A percentile compares a stretch with the other conserved stretches of the same genome.
Evolutionary conservation across 495 filamentous ascomycete genomes (phyloP).

Genomic region (Cercophora sp.): DNA sequence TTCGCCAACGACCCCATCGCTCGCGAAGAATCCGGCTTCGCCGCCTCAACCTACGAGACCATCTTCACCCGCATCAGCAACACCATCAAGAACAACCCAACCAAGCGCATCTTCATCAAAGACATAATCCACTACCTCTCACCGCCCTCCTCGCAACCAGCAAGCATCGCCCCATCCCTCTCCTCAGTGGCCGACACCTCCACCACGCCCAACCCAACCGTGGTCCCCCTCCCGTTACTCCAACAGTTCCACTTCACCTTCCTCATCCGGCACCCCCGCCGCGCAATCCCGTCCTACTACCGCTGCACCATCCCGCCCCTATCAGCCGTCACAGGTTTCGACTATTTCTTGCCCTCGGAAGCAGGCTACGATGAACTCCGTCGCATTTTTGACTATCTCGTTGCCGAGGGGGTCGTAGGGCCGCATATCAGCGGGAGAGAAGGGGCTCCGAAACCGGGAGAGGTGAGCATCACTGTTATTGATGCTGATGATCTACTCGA

Average conservation of each 20-base stretch:
- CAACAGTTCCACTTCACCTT: conserved; percentile 89
- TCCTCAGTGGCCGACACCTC: conserved; percentile 60
- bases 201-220: conserved; percentile 54
- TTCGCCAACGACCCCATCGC: conserved; percentile 69
- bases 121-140: conserved; percentile 89
- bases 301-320: conserved; percentile 94
- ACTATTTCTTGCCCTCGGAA: conserved; percentile 77
- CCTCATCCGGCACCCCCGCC: conserved; percentile 87
- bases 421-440: conserved; percentile 47
- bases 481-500: conserved; percentile 94
- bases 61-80: not conserved
- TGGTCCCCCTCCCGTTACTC: conserved; percentile 67
- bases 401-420: conserved; percentile 56
- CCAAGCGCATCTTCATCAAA: conserved; percentile 93
- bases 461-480: conserved; percentile 69
- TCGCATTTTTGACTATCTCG: conserved; percentile 77
- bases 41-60: conserved; percentile 59
- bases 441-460: not conserved
- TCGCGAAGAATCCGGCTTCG: conserved; percentile 70
- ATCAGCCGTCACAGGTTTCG: conserved; percentile 74
- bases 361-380: conserved; percentile 88
- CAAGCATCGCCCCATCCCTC: conserved; percentile 73
- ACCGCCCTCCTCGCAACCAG: conserved; percentile 63
- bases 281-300: conserved; percentile 85
- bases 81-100: conserved; percentile 32